phyloP scores from a whole-genome alignment of 352 stramenopile species.

The Phytophthora parvispora region DNA sequence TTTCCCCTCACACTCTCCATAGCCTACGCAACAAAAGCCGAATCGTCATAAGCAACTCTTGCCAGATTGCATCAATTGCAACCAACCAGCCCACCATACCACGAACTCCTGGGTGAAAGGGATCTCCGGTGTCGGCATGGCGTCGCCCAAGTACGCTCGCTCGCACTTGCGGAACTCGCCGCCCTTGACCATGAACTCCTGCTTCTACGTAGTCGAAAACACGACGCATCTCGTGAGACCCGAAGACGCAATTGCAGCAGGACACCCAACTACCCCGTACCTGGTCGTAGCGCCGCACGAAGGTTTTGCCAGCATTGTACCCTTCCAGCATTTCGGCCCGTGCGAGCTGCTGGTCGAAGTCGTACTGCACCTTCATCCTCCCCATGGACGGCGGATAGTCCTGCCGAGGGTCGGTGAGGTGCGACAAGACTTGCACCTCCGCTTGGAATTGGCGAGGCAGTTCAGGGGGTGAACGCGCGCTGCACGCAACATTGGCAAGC shows the following conservation, averaged over 20 bases:
- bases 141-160: constrained; percentile 71
- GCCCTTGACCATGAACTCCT: constrained; percentile 83
- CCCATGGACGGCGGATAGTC: constrained; percentile 67
- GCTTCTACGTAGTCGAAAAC: constrained; percentile 32
- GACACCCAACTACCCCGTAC: not conserved
- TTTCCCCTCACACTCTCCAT: constrained; percentile 66
- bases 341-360: constrained; percentile 67
- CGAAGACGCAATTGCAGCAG: not conserved
- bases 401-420: constrained; percentile 67
- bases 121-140: constrained; percentile 67
- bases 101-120: constrained; percentile 63
- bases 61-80: not conserved
- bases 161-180: constrained; percentile 76
- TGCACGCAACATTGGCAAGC: constrained; percentile 2
- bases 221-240: not conserved
- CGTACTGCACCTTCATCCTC: constrained; percentile 70
- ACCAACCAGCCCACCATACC: constrained; percentile 20
- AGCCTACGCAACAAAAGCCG: constrained; percentile 32
- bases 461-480: constrained; percentile 20
- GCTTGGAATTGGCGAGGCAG: constrained; percentile 73
- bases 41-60: not conserved
- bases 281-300: constrained; percentile 73
- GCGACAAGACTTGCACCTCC: constrained; percentile 63
- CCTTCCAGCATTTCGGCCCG: constrained; percentile 68
- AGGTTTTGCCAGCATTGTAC: constrained; percentile 79